Percentiles rank a stretch among this genome's conserved stretches.
phyloP scores from a whole-genome alignment of 306 rosid genomes.

The Fagus crenata region DNA sequence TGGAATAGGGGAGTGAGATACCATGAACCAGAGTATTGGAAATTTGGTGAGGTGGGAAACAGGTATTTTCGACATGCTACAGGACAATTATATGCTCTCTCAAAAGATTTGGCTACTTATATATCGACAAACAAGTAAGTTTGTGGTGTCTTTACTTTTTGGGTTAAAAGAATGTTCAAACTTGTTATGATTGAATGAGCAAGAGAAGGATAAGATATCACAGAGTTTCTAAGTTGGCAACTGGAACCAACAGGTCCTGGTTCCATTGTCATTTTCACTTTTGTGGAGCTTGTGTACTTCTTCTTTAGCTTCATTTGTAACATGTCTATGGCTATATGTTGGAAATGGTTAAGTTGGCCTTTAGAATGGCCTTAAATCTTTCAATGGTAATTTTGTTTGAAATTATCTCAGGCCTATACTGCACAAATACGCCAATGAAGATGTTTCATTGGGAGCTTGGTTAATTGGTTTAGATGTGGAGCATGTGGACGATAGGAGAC shows the following conservation, averaged over 20 bases:
- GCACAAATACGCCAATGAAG: slow-evolving; percentile 90
- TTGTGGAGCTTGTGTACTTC: slow-evolving; percentile 3
- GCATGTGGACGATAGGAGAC: slow-evolving; percentile 75
- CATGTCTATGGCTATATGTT: background rate
- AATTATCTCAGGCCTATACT: slow-evolving; percentile 59
- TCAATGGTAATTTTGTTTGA: slow-evolving; percentile 7
- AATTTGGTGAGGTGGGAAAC: slow-evolving; percentile 85
- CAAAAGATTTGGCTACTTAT: slow-evolving; percentile 78
- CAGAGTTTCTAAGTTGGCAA: background rate
- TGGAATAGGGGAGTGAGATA: slow-evolving; percentile 76
- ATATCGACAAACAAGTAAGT: slow-evolving; percentile 77
- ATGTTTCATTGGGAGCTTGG: slow-evolving; percentile 93
- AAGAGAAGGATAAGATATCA: background rate
- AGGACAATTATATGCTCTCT: slow-evolving; percentile 83
- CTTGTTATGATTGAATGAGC: slow-evolving; percentile 1
- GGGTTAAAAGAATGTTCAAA: background rate
- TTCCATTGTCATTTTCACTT: slow-evolving; percentile 8
- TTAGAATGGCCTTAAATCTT: slow-evolving; percentile 15
- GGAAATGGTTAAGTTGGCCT: slow-evolving; percentile 7
- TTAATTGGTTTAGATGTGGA: slow-evolving; percentile 87
- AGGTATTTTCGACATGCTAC: slow-evolving; percentile 92
- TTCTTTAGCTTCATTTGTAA: slow-evolving; percentile 4
- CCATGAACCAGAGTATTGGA: slow-evolving; percentile 94
- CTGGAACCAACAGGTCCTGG: background rate
- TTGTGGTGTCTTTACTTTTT: slow-evolving; percentile 7